Base-by-base conservation (phyloP, 31 red algal genomes). In the Porphyra umbilicalis region DNA sequence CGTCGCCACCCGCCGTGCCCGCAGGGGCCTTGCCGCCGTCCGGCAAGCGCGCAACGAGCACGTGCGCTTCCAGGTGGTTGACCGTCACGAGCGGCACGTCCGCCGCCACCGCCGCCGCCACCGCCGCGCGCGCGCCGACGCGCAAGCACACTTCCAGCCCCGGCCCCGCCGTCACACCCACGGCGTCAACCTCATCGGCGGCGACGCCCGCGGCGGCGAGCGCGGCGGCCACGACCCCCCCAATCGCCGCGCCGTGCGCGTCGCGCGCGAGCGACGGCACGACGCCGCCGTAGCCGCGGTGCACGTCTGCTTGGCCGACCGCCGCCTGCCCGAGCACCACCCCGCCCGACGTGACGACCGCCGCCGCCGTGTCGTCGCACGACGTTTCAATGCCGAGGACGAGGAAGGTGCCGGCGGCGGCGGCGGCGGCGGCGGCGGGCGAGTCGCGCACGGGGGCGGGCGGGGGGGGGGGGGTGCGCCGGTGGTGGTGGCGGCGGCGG, bases 1-100 rank as follows among this genome's bases (percentile, higher is more conserved):
- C 57, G 0, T 18, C 57, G 16, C 25, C 57, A 9, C 14, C 42
- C 2, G 8, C 42, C 7, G 42, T 2, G 5, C 14, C 42, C 14
- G 57, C 11, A 1, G 57, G 57, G 6, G 57, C 2, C 57, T 8
- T 35, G 6, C 35, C 80, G 31, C 29, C 36, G 39, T 9, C 77
- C 42, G 83, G 37, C 9, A 74, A 32, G 35, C 95, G 88, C 14
- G 93, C 90, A 39, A 92, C 84, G 44, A 97, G 85, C 34, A 94
- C 84, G 77, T 99, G 97, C n/a, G 92, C 94, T 42, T 99, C 97
- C 35, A 99, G 90, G 81, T 99, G 97, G 90, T 99, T 90, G 39
- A 96, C 92, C 25, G 87, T 90, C 32, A 99, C 84, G 87, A 99
- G 97, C 77, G 82, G 82, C 39, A 86, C 86, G n/a, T 86, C 75